Percentiles rank a stretch among this genome's conserved stretches.
These are phyloP conservation scores for Volvariella surrecta DNA, from an alignment of 1,284 basidiomycete genomes.

Conservation along the genomic window DNA sequence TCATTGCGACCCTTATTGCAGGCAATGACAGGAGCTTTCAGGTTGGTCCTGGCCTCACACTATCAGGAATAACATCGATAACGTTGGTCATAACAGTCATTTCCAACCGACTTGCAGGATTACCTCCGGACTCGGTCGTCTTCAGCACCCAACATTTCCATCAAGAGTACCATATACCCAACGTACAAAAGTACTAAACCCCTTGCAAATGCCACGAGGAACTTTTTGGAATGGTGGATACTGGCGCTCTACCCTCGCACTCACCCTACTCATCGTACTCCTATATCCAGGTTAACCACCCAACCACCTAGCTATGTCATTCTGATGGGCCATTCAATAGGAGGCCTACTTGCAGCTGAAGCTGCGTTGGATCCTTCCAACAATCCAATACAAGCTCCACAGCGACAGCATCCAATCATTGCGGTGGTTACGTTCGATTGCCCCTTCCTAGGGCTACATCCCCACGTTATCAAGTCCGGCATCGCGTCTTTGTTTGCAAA, in stretches of 20 bases:
- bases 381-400: slow-evolving; percentile 15
- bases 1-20: background rate
- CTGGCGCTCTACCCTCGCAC: slow-evolving; percentile 1
- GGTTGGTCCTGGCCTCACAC: background rate
- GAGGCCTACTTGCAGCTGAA: slow-evolving; percentile 46
- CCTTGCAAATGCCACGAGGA: slow-evolving; percentile 35
- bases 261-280: slow-evolving; percentile 1
- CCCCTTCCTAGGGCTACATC: slow-evolving; percentile 52
- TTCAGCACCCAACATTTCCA: slow-evolving; percentile 23
- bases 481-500: slow-evolving; percentile 43
- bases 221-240: slow-evolving; percentile 42
- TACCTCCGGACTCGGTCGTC: slow-evolving; percentile 27
- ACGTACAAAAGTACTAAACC: slow-evolving; percentile 48
- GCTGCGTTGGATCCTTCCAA: slow-evolving; percentile 35
- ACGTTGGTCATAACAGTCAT: slow-evolving; percentile 24
- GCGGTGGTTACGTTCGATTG: slow-evolving; percentile 50
- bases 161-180: slow-evolving; percentile 43
- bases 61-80: background rate
- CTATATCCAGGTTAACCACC: slow-evolving; percentile 33
- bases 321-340: slow-evolving; percentile 50
- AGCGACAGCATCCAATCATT: slow-evolving; percentile 32
- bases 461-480: slow-evolving; percentile 48
- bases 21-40: background rate
- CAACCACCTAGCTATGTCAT: slow-evolving; percentile 47
- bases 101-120: slow-evolving; percentile 42